phyloP scores from a whole-genome alignment of 768 basidiomycete species.

The Leccinum broughii region DNA sequence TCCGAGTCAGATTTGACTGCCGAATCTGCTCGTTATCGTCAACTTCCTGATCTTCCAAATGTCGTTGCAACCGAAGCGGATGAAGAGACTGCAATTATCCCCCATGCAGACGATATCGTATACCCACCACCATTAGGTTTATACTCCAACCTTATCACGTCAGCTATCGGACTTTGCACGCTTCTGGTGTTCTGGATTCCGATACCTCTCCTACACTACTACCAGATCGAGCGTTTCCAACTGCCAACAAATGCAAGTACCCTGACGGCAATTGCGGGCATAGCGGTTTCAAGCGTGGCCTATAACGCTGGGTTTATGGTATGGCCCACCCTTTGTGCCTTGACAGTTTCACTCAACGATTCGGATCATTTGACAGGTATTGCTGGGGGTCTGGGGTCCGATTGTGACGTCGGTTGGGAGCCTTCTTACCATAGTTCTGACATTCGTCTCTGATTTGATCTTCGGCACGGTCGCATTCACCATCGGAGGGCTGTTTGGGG shows the following conservation, averaged over 20 bases:
- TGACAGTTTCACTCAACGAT: slow-evolving; percentile 9
- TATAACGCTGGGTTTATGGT: slow-evolving; percentile 92
- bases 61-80: slow-evolving; percentile 24
- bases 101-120: slow-evolving; percentile 35
- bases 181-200: slow-evolving; percentile 76
- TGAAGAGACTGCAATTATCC: slow-evolving; percentile 19
- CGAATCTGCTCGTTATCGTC: slow-evolving; percentile 43
- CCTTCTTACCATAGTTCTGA: slow-evolving; percentile 92
- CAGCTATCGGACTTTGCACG: slow-evolving; percentile 78
- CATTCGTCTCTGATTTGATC: slow-evolving; percentile 74
- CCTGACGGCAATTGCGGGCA: slow-evolving; percentile 57
- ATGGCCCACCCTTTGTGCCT: slow-evolving; percentile 15
- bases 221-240: slow-evolving; percentile 63
- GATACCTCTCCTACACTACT: slow-evolving; percentile 69
- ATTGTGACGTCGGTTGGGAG: slow-evolving; percentile 86
- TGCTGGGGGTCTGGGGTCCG: slow-evolving; percentile 86
- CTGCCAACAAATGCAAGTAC: slow-evolving; percentile 55
- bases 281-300: slow-evolving; percentile 67
- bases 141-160: slow-evolving; percentile 80
- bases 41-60: slow-evolving; percentile 42
- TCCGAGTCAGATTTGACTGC: slow-evolving; percentile 55
- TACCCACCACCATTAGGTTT: slow-evolving; percentile 79
- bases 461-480: slow-evolving; percentile 70
- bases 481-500: slow-evolving; percentile 72
- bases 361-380: slow-evolving; percentile 45